Conservation (phyloP, 306 rosid species). For the Inga leiocalycina region DNA sequence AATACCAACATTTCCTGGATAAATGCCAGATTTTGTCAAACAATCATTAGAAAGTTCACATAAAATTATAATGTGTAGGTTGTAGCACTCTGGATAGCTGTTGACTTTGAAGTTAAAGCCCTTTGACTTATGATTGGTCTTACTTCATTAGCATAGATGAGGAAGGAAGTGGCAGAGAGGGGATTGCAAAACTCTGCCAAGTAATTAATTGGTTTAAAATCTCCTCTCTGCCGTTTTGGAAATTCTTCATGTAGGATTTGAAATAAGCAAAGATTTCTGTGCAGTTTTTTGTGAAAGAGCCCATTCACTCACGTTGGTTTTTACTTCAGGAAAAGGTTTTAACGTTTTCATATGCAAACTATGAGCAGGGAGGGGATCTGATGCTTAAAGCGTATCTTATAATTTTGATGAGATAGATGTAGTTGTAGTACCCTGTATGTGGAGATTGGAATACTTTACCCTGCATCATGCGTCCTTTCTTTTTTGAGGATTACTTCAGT, state of each 20-base stretch:
- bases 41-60: not conserved
- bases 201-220: conserved; percentile 12
- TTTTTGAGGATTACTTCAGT: conserved; percentile 7
- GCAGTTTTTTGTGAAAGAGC: not conserved
- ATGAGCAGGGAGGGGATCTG: not conserved
- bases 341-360: not conserved
- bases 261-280: not conserved
- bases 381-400: not conserved
- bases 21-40: not conserved
- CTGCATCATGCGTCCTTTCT: not conserved
- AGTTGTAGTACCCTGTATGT: not conserved
- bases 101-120: not conserved
- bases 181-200: not conserved
- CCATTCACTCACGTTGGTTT: not conserved
- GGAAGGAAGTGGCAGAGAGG: not conserved
- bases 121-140: conserved; percentile 4
- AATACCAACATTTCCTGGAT: not conserved
- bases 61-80: not conserved
- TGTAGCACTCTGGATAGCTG: not conserved
- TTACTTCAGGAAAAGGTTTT: conserved; percentile 2
- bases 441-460: not conserved
- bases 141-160: conserved; percentile 17
- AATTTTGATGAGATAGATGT: not conserved
- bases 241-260: not conserved
- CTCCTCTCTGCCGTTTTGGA: conserved; percentile 1